phyloP scores from a whole-genome alignment of 73 alveolate species.

The Breviolum minutum region DNA sequence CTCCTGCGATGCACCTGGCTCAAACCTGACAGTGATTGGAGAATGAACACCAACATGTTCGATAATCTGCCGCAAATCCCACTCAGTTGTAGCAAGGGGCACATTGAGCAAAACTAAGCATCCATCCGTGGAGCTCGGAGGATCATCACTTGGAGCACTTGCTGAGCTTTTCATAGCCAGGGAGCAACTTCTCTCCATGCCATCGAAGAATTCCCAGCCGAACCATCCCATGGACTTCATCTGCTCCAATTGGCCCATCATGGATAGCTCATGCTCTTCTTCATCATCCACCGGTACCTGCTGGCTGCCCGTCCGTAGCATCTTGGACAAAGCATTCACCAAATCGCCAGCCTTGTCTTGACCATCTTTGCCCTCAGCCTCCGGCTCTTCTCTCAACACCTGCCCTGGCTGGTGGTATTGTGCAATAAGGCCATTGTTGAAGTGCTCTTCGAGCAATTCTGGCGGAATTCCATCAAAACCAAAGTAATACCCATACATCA shows the following conservation, averaged over 20 bases:
- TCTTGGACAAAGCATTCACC: constrained; percentile 11
- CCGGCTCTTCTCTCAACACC: neutral
- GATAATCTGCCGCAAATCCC: constrained; percentile 48
- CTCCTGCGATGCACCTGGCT: constrained; percentile 36
- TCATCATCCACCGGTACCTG: constrained; percentile 51
- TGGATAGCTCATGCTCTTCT: neutral
- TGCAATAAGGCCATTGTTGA: neutral
- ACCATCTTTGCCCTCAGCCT: neutral
- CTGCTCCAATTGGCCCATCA: neutral
- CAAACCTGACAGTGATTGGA: constrained; percentile 10
- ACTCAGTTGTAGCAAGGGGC: constrained; percentile 17
- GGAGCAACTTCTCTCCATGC: constrained; percentile 23
- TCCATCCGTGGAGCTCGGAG: constrained; percentile 11
- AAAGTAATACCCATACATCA: neutral
- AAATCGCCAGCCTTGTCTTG: constrained; percentile 16
- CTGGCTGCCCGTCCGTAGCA: constrained; percentile 45
- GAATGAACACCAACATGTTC: constrained; percentile 64
- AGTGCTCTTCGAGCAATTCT: neutral
- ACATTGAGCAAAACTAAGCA: constrained; percentile 20
- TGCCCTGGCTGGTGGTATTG: constrained; percentile 43
- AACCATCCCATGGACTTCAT: constrained; percentile 28
- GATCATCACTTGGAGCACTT: neutral
- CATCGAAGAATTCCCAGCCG: constrained; percentile 29
- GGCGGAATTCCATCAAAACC: constrained; percentile 13
- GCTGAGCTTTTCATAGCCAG: neutral